phyloP scores from a whole-genome alignment of 768 basidiomycete species.

The Dioszegia crocea region DNA sequence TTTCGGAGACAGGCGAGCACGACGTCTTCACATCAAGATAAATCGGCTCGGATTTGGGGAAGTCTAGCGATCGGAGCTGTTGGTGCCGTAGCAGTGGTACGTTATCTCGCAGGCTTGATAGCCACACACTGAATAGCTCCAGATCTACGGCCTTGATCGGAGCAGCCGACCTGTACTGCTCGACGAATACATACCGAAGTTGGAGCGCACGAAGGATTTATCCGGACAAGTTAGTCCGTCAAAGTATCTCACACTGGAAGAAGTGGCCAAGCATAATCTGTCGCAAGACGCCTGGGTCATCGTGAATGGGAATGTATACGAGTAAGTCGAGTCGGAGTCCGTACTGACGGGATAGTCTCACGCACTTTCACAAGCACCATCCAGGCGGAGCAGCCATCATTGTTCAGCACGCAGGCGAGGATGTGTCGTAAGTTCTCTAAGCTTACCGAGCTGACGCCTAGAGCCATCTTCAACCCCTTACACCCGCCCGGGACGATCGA shows the following conservation, averaged over 20 bases:
- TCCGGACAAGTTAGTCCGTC: too few relatives aligned
- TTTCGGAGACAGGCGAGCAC: too few relatives aligned
- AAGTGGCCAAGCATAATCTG: conserved; percentile 41
- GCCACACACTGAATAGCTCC: too few relatives aligned
- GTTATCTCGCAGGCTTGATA: too few relatives aligned
- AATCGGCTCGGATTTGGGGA: too few relatives aligned
- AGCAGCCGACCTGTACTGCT: neutral
- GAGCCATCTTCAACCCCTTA: conserved; percentile 36
- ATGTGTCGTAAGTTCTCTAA: conserved; percentile 40
- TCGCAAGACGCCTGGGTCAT: conserved; percentile 47
- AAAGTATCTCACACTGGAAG: conserved; percentile 16
- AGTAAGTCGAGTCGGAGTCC: conserved; percentile 25
- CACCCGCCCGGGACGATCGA: conserved; percentile 43
- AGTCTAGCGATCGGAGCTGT: too few relatives aligned
- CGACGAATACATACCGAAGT: too few relatives aligned
- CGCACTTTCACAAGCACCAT: conserved; percentile 38
- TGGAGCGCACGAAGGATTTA: too few relatives aligned
- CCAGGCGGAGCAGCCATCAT: conserved; percentile 46
- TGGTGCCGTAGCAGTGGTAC: too few relatives aligned
- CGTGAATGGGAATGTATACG: conserved; percentile 44
- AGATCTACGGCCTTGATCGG: neutral
- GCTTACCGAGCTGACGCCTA: neutral
- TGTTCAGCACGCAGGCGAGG: conserved; percentile 40
- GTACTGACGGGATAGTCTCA: conserved; percentile 20
- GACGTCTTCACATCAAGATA: too few relatives aligned